Percentiles rank a stretch among this genome's conserved stretches.
Evolutionary conservation across 2,329 filamentous ascomycete genomes (phyloP).

Genomic region (Hypoxylon sp.): DNA sequence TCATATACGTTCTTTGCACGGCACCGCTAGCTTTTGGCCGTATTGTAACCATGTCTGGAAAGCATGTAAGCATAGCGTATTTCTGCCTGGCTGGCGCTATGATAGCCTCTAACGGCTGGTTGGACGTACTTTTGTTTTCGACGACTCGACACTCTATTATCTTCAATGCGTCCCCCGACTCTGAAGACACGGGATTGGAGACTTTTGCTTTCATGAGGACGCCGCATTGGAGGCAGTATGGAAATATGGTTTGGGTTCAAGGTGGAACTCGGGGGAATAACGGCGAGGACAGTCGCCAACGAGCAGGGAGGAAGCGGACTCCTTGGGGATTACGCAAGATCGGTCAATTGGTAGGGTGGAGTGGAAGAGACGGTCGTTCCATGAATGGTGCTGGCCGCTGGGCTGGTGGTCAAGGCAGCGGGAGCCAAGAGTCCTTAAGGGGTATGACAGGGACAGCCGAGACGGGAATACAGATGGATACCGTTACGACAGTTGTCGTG

Average conservation of each 20-base stretch:
- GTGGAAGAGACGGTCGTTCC: slow-evolving; percentile 27
- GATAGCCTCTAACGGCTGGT: slow-evolving; percentile 70
- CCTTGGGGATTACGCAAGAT: slow-evolving; percentile 40
- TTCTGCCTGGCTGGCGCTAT: slow-evolving; percentile 73
- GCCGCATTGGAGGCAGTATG: slow-evolving; percentile 48
- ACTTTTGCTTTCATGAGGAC: slow-evolving; percentile 68
- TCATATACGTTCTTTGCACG: slow-evolving; percentile 79
- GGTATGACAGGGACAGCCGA: slow-evolving; percentile 34
- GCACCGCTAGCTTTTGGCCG: slow-evolving; percentile 75
- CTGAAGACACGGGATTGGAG: slow-evolving; percentile 64
- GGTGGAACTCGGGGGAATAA: slow-evolving; percentile 40
- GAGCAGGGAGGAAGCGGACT: slow-evolving; percentile 32
- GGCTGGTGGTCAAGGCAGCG: slow-evolving; percentile 30
- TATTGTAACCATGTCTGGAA: slow-evolving; percentile 73
- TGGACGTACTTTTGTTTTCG: slow-evolving; percentile 69
- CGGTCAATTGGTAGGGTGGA: slow-evolving; percentile 29
- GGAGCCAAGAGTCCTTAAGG: slow-evolving; percentile 51
- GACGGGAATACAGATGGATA: slow-evolving; percentile 53
- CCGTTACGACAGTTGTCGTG: slow-evolving; percentile 52
- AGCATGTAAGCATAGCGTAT: slow-evolving; percentile 65
- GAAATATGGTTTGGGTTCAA: slow-evolving; percentile 54
- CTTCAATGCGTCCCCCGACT: slow-evolving; percentile 56
- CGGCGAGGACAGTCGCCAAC: slow-evolving; percentile 8
- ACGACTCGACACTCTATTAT: slow-evolving; percentile 68
- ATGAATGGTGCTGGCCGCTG: slow-evolving; percentile 24